These are phyloP conservation scores for Chrysanthemum makinoi DNA, from an alignment of 129 eudicot species.

Conservation along the genomic window DNA sequence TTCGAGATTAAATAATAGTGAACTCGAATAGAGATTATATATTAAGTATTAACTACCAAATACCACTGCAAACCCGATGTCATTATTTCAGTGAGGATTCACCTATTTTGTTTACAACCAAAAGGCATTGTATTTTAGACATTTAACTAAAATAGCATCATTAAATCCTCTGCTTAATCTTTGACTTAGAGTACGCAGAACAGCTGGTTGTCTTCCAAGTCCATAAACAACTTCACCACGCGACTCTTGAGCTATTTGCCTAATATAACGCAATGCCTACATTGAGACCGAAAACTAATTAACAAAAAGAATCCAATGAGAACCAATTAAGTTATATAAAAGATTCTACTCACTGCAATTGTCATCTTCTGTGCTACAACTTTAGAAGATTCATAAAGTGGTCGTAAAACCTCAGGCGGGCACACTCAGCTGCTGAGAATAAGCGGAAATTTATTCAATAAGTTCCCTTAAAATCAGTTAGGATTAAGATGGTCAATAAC, in stretches of 20 bases:
- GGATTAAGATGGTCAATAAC: background rate
- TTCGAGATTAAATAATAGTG: no score
- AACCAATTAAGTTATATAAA: background rate
- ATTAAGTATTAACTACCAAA: no score
- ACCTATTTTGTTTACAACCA: background rate
- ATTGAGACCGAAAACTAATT: background rate
- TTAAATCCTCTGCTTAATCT: slow-evolving; percentile 95
- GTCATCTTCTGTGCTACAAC: slow-evolving; percentile 89
- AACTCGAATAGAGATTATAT: no score
- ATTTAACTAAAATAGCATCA: slow-evolving; percentile 53
- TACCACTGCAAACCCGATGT: slow-evolving; percentile 13
- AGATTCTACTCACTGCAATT: slow-evolving; percentile 63
- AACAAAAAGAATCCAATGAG: background rate
- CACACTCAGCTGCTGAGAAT: slow-evolving; percentile 81
- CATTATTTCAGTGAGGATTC: background rate
- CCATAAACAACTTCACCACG: slow-evolving; percentile 86
- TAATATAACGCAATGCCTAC: slow-evolving; percentile 73
- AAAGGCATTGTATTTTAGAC: background rate
- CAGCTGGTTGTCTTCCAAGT: slow-evolving; percentile 92
- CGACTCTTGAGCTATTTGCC: slow-evolving; percentile 89
- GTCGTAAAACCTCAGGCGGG: slow-evolving; percentile 97
- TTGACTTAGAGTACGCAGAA: slow-evolving; percentile 85
- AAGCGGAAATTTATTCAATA: background rate
- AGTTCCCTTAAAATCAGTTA: slow-evolving; percentile 12
- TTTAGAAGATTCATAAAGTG: slow-evolving; percentile 91